Evolutionary conservation across 768 basidiomycete genomes (phyloP).

Genomic region (Cystoderma amianthinum): DNA sequence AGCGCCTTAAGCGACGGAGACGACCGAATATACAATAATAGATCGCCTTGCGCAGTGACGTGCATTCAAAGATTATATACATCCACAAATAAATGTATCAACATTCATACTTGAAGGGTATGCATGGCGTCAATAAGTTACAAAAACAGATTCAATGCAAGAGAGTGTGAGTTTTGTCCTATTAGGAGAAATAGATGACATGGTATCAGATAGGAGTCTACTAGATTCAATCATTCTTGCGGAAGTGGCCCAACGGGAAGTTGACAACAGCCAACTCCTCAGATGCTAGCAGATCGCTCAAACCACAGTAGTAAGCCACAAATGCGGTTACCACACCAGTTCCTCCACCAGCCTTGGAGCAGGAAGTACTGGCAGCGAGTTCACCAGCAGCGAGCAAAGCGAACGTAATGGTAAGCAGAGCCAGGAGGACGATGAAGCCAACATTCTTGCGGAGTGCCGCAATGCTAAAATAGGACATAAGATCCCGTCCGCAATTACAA

Average conservation of each 20-base stretch:
- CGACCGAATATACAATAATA: too few species aligned
- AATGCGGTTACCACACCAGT: conserved; percentile 38
- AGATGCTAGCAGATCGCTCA: conserved; percentile 32
- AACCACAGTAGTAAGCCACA: conserved; percentile 40
- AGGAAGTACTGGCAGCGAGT: conserved; percentile 21
- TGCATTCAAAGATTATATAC: background rate
- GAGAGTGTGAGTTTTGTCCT: too few species aligned
- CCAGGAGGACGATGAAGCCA: conserved; percentile 31
- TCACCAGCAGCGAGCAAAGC: conserved; percentile 32
- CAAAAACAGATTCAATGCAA: too few species aligned
- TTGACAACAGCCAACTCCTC: conserved; percentile 30
- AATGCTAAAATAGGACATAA: conserved; percentile 17
- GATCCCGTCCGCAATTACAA: background rate
- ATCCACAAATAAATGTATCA: too few species aligned
- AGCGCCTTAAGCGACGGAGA: too few species aligned
- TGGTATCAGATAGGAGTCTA: background rate
- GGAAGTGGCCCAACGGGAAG: conserved; percentile 37
- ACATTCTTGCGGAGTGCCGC: conserved; percentile 29
- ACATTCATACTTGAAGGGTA: too few species aligned
- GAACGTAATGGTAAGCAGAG: conserved; percentile 31
- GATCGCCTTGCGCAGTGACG: background rate
- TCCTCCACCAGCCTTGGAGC: conserved; percentile 35
- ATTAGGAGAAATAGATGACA: too few species aligned
- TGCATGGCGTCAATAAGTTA: too few species aligned
- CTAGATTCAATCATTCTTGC: conserved; percentile 12